Percentiles rank a stretch among this genome's conserved stretches.
These are phyloP conservation scores for Leccinum subspadiceum DNA, from an alignment of 1,284 basidiomycete species.

Conservation along the genomic window DNA sequence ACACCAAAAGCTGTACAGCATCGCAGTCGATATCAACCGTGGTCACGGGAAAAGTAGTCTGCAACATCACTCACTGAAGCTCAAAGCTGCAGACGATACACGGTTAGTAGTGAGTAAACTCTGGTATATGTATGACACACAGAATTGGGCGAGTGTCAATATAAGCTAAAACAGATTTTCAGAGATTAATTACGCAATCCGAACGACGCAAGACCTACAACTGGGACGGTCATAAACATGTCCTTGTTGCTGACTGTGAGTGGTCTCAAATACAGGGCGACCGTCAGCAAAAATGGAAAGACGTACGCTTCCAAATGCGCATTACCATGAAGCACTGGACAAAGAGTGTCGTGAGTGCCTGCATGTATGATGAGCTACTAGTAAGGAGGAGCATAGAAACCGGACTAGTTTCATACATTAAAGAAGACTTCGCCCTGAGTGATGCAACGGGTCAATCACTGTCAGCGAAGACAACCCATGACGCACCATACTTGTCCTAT, in stretches of 20 bases:
- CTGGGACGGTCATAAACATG: slow-evolving; percentile 1
- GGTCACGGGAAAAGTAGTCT: neutral
- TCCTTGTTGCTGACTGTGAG: slow-evolving; percentile 29
- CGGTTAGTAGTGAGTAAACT: slow-evolving; percentile 2
- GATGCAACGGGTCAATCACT: slow-evolving; percentile 1
- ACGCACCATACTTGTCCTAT: slow-evolving; percentile 44
- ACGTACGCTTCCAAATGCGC: slow-evolving; percentile 30
- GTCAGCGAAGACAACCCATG: neutral
- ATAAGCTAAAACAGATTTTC: slow-evolving; percentile 10
- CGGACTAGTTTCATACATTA: slow-evolving; percentile 20
- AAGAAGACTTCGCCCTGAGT: slow-evolving; percentile 37
- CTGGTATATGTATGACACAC: slow-evolving; percentile 33
- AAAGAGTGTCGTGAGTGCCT: slow-evolving; percentile 34
- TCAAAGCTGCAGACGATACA: slow-evolving; percentile 10
- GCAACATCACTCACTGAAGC: slow-evolving; percentile 20
- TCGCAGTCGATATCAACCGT: slow-evolving; percentile 5
- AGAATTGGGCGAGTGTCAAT: slow-evolving; percentile 50
- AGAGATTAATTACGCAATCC: neutral
- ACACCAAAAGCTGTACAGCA: slow-evolving; percentile 36
- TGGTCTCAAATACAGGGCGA: neutral
- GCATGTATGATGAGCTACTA: neutral
- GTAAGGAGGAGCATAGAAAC: neutral
- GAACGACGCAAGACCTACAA: slow-evolving; percentile 9
- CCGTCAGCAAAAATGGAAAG: neutral
- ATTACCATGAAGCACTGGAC: slow-evolving; percentile 36